Evolutionary conservation across 2,329 filamentous ascomycete species (phyloP).

Genomic region (Xylariaceae sp.): DNA sequence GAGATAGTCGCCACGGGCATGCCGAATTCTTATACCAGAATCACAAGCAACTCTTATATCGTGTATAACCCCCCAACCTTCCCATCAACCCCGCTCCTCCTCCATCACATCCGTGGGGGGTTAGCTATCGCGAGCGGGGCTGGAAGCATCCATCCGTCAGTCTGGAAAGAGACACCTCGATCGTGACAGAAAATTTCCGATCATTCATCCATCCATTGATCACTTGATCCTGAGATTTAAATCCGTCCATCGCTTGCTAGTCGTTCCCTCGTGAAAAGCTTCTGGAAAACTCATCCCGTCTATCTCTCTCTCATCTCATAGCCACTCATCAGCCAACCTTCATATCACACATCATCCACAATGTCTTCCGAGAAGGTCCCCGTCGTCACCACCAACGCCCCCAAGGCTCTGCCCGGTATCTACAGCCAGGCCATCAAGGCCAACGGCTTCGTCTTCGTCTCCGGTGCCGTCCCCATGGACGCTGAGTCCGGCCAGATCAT

Average conservation of each 20-base stretch:
- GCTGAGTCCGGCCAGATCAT: slow-evolving; percentile 52
- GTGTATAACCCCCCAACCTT: background rate
- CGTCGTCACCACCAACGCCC: slow-evolving; percentile 38
- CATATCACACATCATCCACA: slow-evolving; percentile 11
- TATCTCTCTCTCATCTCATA: background rate
- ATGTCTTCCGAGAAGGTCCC: slow-evolving; percentile 34
- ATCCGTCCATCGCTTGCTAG: background rate
- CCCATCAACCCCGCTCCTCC: background rate
- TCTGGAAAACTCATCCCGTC: background rate
- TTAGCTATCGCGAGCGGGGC: background rate
- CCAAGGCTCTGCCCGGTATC: slow-evolving; percentile 37
- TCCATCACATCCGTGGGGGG: background rate
- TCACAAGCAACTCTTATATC: background rate
- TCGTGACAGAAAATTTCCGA: background rate
- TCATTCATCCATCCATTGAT: background rate
- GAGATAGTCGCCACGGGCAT: too few relatives aligned
- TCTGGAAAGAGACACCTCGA: background rate
- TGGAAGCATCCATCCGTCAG: background rate
- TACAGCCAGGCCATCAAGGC: slow-evolving; percentile 58
- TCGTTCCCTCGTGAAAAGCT: background rate
- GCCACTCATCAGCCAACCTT: background rate
- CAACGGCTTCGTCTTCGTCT: slow-evolving; percentile 63
- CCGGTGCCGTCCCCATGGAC: slow-evolving; percentile 66
- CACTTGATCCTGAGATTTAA: background rate
- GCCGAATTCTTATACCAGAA: background rate